phyloP scores from a whole-genome alignment of 2,329 filamentous ascomycete species.

The Alternaria panax region DNA sequence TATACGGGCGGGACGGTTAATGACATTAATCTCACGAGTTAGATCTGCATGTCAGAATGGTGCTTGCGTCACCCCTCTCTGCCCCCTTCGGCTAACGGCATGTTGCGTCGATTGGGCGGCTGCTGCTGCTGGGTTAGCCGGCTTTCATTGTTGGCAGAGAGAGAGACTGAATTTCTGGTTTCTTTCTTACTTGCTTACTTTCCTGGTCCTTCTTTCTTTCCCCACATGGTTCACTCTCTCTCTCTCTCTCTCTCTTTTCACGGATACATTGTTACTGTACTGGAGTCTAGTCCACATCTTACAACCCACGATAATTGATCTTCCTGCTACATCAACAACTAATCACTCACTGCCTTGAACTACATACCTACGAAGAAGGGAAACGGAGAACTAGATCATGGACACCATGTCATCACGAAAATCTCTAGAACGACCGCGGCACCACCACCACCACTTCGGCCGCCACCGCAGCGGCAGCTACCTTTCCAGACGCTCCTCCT shows the following conservation, averaged over 20 bases:
- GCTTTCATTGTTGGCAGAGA: slow-evolving; percentile 7
- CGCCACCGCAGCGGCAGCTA: slow-evolving; percentile 18
- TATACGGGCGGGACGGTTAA: background rate
- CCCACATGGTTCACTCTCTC: background rate
- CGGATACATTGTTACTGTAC: background rate
- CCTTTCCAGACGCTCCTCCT: slow-evolving; percentile 4
- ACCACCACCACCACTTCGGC: slow-evolving; percentile 15
- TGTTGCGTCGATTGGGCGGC: slow-evolving; percentile 11
- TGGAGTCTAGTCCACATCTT: background rate
- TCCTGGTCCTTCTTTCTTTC: background rate
- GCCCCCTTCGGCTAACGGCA: slow-evolving; percentile 11
- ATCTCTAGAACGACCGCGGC: slow-evolving; percentile 13
- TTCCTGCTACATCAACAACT: background rate
- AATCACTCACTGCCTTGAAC: background rate
- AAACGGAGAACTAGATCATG: background rate
- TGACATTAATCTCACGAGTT: slow-evolving; percentile 3
- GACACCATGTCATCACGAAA: slow-evolving; percentile 12
- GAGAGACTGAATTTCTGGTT: slow-evolving; percentile 4
- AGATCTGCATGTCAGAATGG: slow-evolving; percentile 13
- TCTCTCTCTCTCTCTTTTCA: background rate
- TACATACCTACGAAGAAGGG: too few relatives aligned
- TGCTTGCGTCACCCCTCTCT: slow-evolving; percentile 16
- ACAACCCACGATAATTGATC: background rate
- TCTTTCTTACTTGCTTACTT: background rate
- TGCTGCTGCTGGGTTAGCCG: slow-evolving; percentile 8